phyloP scores from a whole-genome alignment of 2,329 filamentous ascomycete species.

The Aspergillus jensenii region DNA sequence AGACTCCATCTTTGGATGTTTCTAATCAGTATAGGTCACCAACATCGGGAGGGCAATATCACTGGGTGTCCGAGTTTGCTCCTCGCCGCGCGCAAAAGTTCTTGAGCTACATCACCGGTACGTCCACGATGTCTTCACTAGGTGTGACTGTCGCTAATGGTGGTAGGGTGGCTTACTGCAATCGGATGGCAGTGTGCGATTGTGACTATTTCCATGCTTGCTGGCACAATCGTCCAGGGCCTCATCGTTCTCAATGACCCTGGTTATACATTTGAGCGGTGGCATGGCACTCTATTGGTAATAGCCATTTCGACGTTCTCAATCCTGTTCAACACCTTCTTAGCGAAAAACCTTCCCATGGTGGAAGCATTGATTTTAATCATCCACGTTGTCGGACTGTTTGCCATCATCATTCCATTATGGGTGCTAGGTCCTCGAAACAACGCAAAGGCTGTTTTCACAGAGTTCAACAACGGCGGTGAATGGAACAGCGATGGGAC shows the following conservation, averaged over 20 bases:
- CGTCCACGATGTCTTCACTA: neutral
- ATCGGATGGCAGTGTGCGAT: slow-evolving; percentile 49
- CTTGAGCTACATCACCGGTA: slow-evolving; percentile 48
- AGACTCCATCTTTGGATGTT: neutral
- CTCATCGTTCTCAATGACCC: slow-evolving; percentile 46
- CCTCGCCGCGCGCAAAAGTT: slow-evolving; percentile 41
- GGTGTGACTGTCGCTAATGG: neutral
- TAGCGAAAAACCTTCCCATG: slow-evolving; percentile 39
- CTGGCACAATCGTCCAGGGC: slow-evolving; percentile 47
- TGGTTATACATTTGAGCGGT: slow-evolving; percentile 41
- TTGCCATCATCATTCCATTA: slow-evolving; percentile 45
- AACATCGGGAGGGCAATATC: slow-evolving; percentile 41
- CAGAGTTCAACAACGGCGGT: slow-evolving; percentile 42
- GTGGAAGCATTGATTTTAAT: slow-evolving; percentile 43
- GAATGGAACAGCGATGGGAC: slow-evolving; percentile 40
- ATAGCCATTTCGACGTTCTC: slow-evolving; percentile 41
- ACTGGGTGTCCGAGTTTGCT: slow-evolving; percentile 48
- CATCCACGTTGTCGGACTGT: slow-evolving; percentile 44
- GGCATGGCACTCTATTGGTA: slow-evolving; percentile 47
- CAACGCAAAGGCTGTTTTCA: slow-evolving; percentile 39
- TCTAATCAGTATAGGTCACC: slow-evolving; percentile 33
- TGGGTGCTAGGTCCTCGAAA: slow-evolving; percentile 44
- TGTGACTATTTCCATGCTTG: slow-evolving; percentile 45
- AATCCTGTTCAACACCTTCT: slow-evolving; percentile 44
- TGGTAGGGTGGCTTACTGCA: slow-evolving; percentile 43